phyloP scores from a whole-genome alignment of 225 moss, liverwort and hornwort species.

The Sphagnum tenellum region DNA sequence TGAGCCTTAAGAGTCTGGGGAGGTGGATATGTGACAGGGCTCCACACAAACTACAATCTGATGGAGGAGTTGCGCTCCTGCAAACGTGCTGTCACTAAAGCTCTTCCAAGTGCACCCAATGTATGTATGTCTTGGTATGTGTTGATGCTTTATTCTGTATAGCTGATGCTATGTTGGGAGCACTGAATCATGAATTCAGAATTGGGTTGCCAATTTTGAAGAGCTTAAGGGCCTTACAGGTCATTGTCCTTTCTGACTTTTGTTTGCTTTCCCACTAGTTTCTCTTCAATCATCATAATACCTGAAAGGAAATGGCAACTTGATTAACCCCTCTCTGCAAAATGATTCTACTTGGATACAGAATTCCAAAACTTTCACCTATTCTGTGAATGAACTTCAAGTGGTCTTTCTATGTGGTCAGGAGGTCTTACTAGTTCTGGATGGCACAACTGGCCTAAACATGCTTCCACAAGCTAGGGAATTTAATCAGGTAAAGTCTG shows the following conservation, averaged over 20 bases:
- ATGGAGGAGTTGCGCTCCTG: conserved; percentile 98
- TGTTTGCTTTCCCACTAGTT: too few species aligned
- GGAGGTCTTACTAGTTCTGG: conserved; percentile 96
- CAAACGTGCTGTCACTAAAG: conserved; percentile 72
- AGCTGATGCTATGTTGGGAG: too few species aligned
- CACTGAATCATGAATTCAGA: too few species aligned
- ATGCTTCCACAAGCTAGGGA: conserved; percentile 99
- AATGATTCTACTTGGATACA: too few species aligned
- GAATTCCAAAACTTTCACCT: too few species aligned
- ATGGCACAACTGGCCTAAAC: conserved; percentile 95
- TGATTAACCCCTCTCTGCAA: too few species aligned
- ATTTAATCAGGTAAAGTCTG: conserved; percentile 66
- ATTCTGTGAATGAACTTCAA: too few species aligned
- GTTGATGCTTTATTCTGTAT: not conserved
- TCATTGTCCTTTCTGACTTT: too few species aligned
- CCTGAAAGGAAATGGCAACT: too few species aligned
- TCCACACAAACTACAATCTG: conserved; percentile 87
- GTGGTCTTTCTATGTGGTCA: conserved; percentile 4
- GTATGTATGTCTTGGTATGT: conserved; percentile 24
- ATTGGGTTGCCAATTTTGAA: too few species aligned
- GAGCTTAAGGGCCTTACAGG: too few species aligned
- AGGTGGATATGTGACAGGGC: conserved; percentile 29
- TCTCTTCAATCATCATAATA: too few species aligned
- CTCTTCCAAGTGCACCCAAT: conserved; percentile 77
- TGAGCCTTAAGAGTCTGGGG: not conserved